These are phyloP conservation scores for Lumnitzera racemosa DNA, from an alignment of 345 rosid species.

Conservation along the genomic window DNA sequence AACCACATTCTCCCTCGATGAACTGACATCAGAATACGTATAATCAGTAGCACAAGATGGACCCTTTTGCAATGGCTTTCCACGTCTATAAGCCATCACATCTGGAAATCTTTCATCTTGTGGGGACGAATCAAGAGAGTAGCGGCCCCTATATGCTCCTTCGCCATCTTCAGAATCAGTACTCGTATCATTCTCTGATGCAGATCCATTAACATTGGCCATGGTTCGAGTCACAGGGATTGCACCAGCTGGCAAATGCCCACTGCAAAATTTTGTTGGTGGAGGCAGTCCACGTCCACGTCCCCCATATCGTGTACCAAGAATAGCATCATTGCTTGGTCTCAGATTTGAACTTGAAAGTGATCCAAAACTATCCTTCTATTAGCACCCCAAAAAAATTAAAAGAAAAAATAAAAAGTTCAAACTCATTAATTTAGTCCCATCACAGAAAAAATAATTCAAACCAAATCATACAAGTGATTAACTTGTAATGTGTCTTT, in stretches of 20 bases:
- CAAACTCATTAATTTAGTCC: background rate
- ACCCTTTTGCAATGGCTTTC: slow-evolving; percentile 10
- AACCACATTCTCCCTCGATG: slow-evolving; percentile 64
- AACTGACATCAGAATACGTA: slow-evolving; percentile 68
- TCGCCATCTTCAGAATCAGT: slow-evolving; percentile 52
- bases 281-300: slow-evolving; percentile 46
- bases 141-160: slow-evolving; percentile 30
- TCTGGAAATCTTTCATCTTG: slow-evolving; percentile 42
- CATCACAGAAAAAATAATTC: background rate
- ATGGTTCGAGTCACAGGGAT: slow-evolving; percentile 39
- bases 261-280: slow-evolving; percentile 50
- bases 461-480: too few relatives aligned
- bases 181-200: slow-evolving; percentile 53
- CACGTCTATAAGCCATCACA: slow-evolving; percentile 16
- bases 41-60: slow-evolving; percentile 38
- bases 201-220: slow-evolving; percentile 35
- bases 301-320: slow-evolving; percentile 22
- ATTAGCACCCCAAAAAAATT: background rate
- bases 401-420: background rate
- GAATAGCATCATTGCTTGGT: slow-evolving; percentile 25
- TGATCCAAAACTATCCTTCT: slow-evolving; percentile 24
- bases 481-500: too few relatives aligned
- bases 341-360: slow-evolving; percentile 28
- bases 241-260: slow-evolving; percentile 44
- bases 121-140: slow-evolving; percentile 65